Conservation (phyloP, 352 stramenopile species). For the Phytophthora fragariae region DNA sequence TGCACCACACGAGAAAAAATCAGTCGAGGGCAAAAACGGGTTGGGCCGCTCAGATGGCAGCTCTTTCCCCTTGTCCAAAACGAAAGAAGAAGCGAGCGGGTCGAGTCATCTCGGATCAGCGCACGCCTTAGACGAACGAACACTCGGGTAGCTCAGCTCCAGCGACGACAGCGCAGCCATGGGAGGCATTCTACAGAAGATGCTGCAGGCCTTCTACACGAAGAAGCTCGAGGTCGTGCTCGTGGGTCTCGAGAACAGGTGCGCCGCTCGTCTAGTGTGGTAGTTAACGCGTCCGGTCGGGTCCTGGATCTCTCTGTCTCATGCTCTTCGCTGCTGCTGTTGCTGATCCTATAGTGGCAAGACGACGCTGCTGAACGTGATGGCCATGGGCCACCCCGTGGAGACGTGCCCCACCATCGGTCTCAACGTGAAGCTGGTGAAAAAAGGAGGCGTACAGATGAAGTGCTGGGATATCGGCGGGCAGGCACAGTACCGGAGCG, state of each 20-base stretch:
- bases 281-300: not conserved
- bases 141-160: not conserved
- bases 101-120: constrained; percentile 31
- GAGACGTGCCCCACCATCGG: constrained; percentile 98
- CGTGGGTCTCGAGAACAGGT: constrained; percentile 97
- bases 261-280: constrained; percentile 10
- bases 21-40: constrained; percentile 14
- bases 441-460: constrained; percentile 96
- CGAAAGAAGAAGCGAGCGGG: constrained; percentile 35
- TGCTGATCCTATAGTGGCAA: constrained; percentile 86
- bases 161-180: constrained; percentile 53
- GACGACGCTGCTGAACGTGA: constrained; percentile 96
- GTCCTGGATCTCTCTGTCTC: not conserved
- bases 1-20: constrained; percentile 20
- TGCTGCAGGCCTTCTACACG: constrained; percentile 97
- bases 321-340: not conserved
- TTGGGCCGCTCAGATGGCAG: constrained; percentile 22
- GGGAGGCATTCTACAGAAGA: constrained; percentile 94
- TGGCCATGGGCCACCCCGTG: constrained; percentile 95
- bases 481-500: constrained; percentile 96
- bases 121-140: not conserved
- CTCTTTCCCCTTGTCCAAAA: constrained; percentile 34
- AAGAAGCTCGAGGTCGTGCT: constrained; percentile 98
- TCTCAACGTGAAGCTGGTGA: constrained; percentile 97
- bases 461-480: constrained; percentile 99